Base-by-base conservation (phyloP, 1,139 yeast species). In the Candida smagusa region DNA sequence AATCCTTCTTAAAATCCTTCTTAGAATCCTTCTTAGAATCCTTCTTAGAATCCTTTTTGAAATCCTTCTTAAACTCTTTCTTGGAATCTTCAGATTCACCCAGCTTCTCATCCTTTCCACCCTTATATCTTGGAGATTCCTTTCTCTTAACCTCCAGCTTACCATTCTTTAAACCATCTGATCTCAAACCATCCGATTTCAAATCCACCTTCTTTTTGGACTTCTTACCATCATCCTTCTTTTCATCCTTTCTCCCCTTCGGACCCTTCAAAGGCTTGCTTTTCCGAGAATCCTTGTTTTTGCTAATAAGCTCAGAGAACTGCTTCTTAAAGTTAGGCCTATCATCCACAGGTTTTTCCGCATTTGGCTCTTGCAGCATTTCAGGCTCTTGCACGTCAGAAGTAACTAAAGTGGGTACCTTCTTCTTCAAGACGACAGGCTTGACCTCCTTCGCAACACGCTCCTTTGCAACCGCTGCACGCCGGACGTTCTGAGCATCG, bases 351-450 rank as follows among this genome's bases (percentile, higher is more conserved):
- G 12, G 12, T 4, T 13, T 9, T n/a, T 7, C 9, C 9, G 7
- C 9, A 7, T 22, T 7, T 22, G 9, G 26, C 11, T 23, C 11
- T 6, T 23, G 26, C 26, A 23, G 26, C 11, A 4, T 23, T 23
- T 23, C 26, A 9, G 26, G 26, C 8, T 27, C 29, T 5, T n/a
- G 6, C 29, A 27, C 29, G n/a, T 9, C n/a, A 6, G 28, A 11
- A 8, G 7, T 12, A 11, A 27, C 29, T 7, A 40, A 38, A 8
- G 49, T 24, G 1, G 44, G 39, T 6, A 46, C 43, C 45, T 66
- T 69, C 53, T 70, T 70, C 52, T 67, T 68, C 51, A 70, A 61
- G 25, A 70, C 60, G 2, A 65, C 59, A 1, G 74, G 74, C 40
- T 67, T 68, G 6, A 49, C 51, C 4, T 44, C 45, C 7, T 56